Evolutionary conservation across 768 basidiomycete species (phyloP), one percentile per base, ranked within the genome.

Genomic region (Rhodocollybia butyracea): DNA sequence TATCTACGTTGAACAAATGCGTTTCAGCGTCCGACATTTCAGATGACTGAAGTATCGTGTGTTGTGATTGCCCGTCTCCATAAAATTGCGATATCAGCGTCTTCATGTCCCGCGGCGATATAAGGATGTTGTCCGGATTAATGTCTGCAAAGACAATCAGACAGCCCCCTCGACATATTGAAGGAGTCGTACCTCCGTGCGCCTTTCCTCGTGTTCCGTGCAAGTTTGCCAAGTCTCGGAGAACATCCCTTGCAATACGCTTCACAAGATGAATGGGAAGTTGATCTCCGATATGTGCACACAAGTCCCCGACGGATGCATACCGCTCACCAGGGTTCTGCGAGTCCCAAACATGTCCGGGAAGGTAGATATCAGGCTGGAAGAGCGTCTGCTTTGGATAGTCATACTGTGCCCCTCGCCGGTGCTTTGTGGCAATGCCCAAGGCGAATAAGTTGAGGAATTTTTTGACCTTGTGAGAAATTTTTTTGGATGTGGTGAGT

Each of bases 171-270:
- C 46, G 32, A 46, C 39, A 40, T 40, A 19, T 8, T 55, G 19
- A 15, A 27, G 29, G 52, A 29, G 27, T 57, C 64, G 40, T 46
- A 64, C 64, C 58, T 29, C 60, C 36, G 38, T 67, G 59, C 12
- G 59, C 46, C 43, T 60, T 34, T 21, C 58, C 63, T 13, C 36
- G 38, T 42, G 42, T 50, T 15, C 58, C 53, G 29, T 66, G 55
- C 3, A 63, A 31, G 26, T 60, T 42, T 40, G 59, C 56, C 46
- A 68, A 53, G 31, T 38, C 61, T 11, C 60, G 60, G 46, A 68
- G 58, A 11, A 68, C 59, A 50, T 68, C 67, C 51, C 66, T 53
- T 3, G 67, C 67, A 36, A 68, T 59, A 22, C 65, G 63, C 58
- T 68, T 68, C 38, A 64, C 64, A 22, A 65, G 51, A 51, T 61